Percentiles rank a stretch among this genome's conserved stretches.
These are phyloP conservation scores for Lactifluus subvellereus DNA, from an alignment of 768 basidiomycete species.

Conservation along the genomic window DNA sequence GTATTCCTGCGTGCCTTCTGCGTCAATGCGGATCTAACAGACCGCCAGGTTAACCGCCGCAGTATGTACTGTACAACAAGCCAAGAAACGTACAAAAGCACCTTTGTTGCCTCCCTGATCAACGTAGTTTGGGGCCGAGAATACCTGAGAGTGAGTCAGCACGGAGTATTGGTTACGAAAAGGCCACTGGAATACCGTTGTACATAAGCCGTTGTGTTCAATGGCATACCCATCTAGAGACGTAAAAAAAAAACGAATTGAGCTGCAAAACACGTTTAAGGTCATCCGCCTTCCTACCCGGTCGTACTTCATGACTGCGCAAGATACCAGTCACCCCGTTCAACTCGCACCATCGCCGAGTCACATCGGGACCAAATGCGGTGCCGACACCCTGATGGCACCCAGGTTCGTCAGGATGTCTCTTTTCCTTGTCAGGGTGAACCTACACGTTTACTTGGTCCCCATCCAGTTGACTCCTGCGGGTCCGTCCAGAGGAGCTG, in stretches of 20 bases:
- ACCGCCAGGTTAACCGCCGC: neutral
- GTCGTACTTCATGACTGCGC: constrained; percentile 94
- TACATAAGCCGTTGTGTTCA: constrained; percentile 92
- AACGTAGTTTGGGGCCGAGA: constrained; percentile 93
- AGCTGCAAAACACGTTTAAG: constrained; percentile 3
- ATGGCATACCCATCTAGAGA: constrained; percentile 82
- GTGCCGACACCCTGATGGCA: constrained; percentile 80
- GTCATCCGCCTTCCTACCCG: constrained; percentile 44
- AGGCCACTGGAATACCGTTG: constrained; percentile 44
- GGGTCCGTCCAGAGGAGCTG: constrained; percentile 96
- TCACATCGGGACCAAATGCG: constrained; percentile 93
- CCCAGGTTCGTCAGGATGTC: constrained; percentile 22
- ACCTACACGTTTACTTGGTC: constrained; percentile 90
- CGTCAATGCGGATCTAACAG: constrained; percentile 73
- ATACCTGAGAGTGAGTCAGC: constrained; percentile 48
- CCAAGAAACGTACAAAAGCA: constrained; percentile 61
- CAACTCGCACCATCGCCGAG: constrained; percentile 78
- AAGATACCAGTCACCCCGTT: constrained; percentile 87
- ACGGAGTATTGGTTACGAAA: constrained; percentile 8
- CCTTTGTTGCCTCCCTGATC: constrained; percentile 91
- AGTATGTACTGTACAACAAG: neutral
- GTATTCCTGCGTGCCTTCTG: constrained; percentile 66
- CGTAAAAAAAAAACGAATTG: constrained; percentile 3
- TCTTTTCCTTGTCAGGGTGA: constrained; percentile 3
- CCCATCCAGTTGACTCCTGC: constrained; percentile 80